Percentiles rank a stretch among this genome's conserved stretches.
Evolutionary conservation across 1,139 yeast species (phyloP).

Genomic region (Suhomyces chickasaworum): DNA sequence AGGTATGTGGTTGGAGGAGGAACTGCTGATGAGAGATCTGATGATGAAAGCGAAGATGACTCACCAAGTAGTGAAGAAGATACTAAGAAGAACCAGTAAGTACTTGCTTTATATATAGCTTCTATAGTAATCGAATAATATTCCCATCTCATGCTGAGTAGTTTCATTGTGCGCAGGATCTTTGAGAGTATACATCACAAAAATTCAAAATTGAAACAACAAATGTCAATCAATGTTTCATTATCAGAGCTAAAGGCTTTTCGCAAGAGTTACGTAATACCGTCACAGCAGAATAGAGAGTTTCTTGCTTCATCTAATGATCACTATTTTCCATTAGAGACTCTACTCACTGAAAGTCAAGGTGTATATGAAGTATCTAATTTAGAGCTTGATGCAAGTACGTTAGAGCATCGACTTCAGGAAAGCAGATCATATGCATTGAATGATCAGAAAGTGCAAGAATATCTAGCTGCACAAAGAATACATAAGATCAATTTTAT

Average conservation of each 20-base stretch:
- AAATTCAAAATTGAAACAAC: background rate
- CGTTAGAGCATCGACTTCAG: constrained; percentile 16
- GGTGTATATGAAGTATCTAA: constrained; percentile 1
- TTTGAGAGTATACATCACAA: background rate
- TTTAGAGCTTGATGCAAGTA: constrained; percentile 24
- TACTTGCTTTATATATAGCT: background rate
- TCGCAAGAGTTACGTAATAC: background rate
- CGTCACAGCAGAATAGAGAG: background rate
- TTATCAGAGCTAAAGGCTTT: background rate
- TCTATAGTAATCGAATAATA: too few relatives aligned
- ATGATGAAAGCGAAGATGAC: constrained; percentile 68
- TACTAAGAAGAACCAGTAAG: constrained; percentile 26
- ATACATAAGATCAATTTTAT: constrained; percentile 26
- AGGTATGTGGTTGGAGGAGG: constrained; percentile 62
- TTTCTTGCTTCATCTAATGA: background rate
- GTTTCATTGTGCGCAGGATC: background rate
- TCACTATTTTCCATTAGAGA: background rate
- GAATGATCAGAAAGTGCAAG: constrained; percentile 19
- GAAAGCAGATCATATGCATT: constrained; percentile 14
- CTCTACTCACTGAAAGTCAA: background rate
- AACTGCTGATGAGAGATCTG: constrained; percentile 85
- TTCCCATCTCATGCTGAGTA: too few relatives aligned
- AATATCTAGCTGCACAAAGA: constrained; percentile 22
- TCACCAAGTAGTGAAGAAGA: constrained; percentile 30
- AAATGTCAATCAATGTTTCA: background rate